Conservation (phyloP, 768 basidiomycete species). For the Kwoniella shandongensis region DNA sequence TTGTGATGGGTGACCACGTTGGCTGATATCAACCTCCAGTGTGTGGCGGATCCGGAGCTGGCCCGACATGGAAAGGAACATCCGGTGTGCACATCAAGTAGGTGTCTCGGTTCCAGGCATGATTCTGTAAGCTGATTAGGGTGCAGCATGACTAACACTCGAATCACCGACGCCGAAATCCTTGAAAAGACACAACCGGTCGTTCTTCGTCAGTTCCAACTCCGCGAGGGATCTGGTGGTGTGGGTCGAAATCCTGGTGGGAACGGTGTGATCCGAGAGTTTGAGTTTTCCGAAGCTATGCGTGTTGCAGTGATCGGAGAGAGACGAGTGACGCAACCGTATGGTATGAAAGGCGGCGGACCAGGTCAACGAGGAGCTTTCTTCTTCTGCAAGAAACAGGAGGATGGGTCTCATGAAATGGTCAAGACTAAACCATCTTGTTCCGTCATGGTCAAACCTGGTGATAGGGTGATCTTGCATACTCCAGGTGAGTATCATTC, state of each 20-base stretch:
- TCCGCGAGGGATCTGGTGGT: conserved; percentile 33
- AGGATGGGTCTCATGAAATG: neutral
- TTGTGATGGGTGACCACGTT: neutral
- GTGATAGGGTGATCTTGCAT: neutral
- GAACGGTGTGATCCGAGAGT: conserved; percentile 37
- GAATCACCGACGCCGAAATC: conserved; percentile 42
- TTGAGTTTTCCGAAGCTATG: conserved; percentile 31
- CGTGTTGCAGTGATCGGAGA: conserved; percentile 33
- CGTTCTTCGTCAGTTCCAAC: conserved; percentile 37
- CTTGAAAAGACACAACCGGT: conserved; percentile 37
- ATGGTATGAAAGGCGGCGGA: conserved; percentile 57
- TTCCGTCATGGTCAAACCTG: no score
- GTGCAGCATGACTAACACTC: conserved; percentile 24
- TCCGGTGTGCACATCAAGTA: conserved; percentile 22
- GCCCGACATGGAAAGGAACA: conserved; percentile 40
- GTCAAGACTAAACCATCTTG: neutral
- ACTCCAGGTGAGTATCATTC: neutral
- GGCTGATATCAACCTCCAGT: conserved; percentile 49
- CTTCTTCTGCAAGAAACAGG: conserved; percentile 15
- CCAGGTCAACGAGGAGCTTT: conserved; percentile 23
- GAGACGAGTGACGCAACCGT: conserved; percentile 38
- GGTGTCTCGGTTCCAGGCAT: no score
- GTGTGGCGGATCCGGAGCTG: conserved; percentile 40
- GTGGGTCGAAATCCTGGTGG: conserved; percentile 35
- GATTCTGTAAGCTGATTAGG: no score